Percentiles rank a stretch among this genome's conserved stretches.
These are phyloP conservation scores for Penicillium sp. DNA, from an alignment of 2,329 filamentous ascomycete species.

Conservation along the genomic window DNA sequence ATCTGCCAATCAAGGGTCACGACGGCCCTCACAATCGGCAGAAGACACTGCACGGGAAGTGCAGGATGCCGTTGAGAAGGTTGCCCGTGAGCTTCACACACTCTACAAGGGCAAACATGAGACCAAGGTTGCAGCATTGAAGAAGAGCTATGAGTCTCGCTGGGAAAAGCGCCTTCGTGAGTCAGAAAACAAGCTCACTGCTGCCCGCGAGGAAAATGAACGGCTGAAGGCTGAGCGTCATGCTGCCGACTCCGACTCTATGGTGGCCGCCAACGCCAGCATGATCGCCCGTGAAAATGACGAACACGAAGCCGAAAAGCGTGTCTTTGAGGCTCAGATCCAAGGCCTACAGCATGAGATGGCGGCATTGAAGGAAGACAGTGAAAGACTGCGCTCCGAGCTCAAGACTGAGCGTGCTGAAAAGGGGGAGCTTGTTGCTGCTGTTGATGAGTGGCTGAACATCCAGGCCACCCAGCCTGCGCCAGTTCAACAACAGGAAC, in stretches of 20 bases:
- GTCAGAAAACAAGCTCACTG: constrained; percentile 69
- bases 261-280: constrained; percentile 47
- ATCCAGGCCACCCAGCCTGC: constrained; percentile 36
- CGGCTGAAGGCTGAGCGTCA: constrained; percentile 67
- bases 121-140: constrained; percentile 88
- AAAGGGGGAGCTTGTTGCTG: constrained; percentile 50
- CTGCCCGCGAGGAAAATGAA: constrained; percentile 72
- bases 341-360: constrained; percentile 74
- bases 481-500: constrained; percentile 7
- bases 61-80: constrained; percentile 82
- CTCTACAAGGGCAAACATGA: constrained; percentile 98
- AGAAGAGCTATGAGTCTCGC: constrained; percentile 75
- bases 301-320: constrained; percentile 65
- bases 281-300: constrained; percentile 52
- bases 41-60: constrained; percentile 64
- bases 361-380: constrained; percentile 67
- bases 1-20: constrained; percentile 26
- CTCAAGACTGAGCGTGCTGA: constrained; percentile 53
- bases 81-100: constrained; percentile 88
- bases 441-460: constrained; percentile 47
- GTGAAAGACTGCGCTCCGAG: constrained; percentile 62
- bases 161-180: constrained; percentile 87
- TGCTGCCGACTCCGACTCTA: constrained; percentile 61
- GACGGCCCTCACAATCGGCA: constrained; percentile 39
- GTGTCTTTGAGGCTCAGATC: constrained; percentile 70